These are phyloP conservation scores for Nakazawaea laoshanensis DNA, from an alignment of 805 yeast species.

Conservation along the genomic window DNA sequence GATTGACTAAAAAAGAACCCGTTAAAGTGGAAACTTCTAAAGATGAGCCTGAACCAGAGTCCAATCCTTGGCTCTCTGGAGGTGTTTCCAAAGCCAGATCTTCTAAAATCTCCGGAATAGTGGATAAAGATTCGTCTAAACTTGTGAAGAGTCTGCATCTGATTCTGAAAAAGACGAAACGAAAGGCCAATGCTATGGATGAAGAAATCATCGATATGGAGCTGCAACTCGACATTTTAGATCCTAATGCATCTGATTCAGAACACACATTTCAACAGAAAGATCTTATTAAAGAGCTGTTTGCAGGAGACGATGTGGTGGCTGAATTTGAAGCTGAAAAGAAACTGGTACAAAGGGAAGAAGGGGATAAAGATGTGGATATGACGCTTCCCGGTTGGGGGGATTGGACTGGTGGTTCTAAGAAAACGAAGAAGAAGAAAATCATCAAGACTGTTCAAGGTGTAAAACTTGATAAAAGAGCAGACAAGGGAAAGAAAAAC, in stretches of 20 bases:
- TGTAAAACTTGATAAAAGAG: conserved; percentile 59
- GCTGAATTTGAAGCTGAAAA: conserved; percentile 75
- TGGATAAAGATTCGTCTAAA: conserved; percentile 43
- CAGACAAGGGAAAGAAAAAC: conserved; percentile 65
- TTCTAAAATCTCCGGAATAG: conserved; percentile 30
- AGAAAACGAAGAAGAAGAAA: conserved; percentile 46
- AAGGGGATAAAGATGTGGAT: conserved; percentile 83
- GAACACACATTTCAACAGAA: conserved; percentile 65
- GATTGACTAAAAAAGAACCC: conserved; percentile 22
- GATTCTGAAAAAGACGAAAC: conserved; percentile 27
- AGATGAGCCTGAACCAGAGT: conserved; percentile 17
- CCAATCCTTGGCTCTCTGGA: conserved; percentile 44
- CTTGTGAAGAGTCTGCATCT: conserved; percentile 38
- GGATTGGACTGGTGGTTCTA: conserved; percentile 77
- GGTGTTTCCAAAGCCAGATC: conserved; percentile 25
- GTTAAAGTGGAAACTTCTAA: conserved; percentile 7
- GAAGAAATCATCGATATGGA: conserved; percentile 38
- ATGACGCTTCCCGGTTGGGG: conserved; percentile 96
- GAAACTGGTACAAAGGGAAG: conserved; percentile 53
- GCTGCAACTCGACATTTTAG: conserved; percentile 46
- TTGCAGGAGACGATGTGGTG: conserved; percentile 95
- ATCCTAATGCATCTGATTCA: conserved; percentile 30
- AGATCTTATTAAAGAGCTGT: conserved; percentile 81
- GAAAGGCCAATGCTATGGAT: conserved; percentile 23
- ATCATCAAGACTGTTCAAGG: conserved; percentile 71